These are phyloP conservation scores for Exsudoporus frostii DNA, from an alignment of 768 basidiomycete genomes.

Conservation along the genomic window DNA sequence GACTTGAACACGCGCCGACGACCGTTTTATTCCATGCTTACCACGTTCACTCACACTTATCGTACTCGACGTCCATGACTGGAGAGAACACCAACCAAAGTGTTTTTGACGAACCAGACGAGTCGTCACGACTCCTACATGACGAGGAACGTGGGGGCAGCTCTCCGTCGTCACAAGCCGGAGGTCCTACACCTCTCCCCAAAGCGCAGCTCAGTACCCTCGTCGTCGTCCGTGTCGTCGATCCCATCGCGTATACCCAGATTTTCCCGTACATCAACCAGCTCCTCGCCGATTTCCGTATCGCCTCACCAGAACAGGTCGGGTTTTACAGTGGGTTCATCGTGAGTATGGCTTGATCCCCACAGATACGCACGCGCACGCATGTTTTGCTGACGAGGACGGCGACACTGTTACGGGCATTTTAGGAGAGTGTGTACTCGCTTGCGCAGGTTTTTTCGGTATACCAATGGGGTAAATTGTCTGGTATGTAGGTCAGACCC, in stretches of 20 bases:
- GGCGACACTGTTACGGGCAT: too few relatives aligned
- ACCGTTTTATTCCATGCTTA: background rate
- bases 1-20: background rate
- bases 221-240: background rate
- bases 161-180: background rate
- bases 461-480: constrained; percentile 7
- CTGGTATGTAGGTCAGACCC: background rate
- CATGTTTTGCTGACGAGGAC: background rate
- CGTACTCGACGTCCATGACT: background rate
- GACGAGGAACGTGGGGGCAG: background rate
- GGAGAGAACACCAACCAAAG: background rate
- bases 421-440: constrained; percentile 1
- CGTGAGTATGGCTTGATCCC: background rate
- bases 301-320: constrained; percentile 4
- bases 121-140: background rate
- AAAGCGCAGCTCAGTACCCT: constrained; percentile 2
- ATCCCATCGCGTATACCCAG: constrained; percentile 2
- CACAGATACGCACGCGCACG: too few relatives aligned
- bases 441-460: constrained; percentile 4
- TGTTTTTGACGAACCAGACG: background rate
- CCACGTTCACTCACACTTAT: too few relatives aligned
- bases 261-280: constrained; percentile 11
- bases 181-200: background rate
- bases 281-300: background rate
- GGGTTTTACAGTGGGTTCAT: constrained; percentile 8